Evolutionary conservation across 176 grass and related monocot genomes (phyloP).

Genomic region (Raddia guianensis): DNA sequence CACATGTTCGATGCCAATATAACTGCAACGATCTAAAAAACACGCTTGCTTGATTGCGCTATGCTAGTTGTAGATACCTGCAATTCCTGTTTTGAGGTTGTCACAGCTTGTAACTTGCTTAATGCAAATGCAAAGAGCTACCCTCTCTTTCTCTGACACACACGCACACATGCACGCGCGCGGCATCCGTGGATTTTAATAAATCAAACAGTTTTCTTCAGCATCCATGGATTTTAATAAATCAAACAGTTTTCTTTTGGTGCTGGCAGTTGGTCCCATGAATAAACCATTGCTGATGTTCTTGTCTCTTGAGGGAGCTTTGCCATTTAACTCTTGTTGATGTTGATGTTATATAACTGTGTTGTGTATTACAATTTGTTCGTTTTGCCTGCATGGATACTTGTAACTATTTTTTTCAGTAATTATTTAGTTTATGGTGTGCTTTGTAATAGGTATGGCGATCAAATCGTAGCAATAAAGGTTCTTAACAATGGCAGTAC

Average conservation of each 20-base stretch:
- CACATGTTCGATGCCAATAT: slow-evolving; percentile 14
- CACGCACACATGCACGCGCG: not conserved
- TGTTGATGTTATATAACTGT: not conserved
- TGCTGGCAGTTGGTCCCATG: slow-evolving; percentile 10
- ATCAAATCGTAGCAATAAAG: slow-evolving; percentile 92
- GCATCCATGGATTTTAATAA: not conserved
- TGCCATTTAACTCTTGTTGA: slow-evolving; percentile 4
- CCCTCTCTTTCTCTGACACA: not conserved
- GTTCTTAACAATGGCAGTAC: slow-evolving; percentile 76
- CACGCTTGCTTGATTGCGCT: not conserved
- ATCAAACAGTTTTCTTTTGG: slow-evolving; percentile 6
- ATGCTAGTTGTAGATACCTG: not conserved
- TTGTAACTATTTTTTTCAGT: not conserved
- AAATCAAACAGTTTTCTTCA: slow-evolving; percentile 1
- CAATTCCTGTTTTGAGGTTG: not conserved
- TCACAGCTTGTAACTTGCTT: slow-evolving; percentile 8
- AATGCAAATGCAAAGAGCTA: not conserved
- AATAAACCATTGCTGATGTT: slow-evolving; percentile 30
- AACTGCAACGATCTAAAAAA: not conserved
- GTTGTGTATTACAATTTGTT: not conserved
- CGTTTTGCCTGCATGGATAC: not conserved
- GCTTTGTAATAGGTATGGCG: slow-evolving; percentile 57
- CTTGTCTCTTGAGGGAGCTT: not conserved
- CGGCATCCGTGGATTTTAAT: not conserved
- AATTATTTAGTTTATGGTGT: slow-evolving; percentile 25